Evolutionary conservation across 1,284 basidiomycete genomes (phyloP).

Genomic region (Lentinula novae-zelandiae): DNA sequence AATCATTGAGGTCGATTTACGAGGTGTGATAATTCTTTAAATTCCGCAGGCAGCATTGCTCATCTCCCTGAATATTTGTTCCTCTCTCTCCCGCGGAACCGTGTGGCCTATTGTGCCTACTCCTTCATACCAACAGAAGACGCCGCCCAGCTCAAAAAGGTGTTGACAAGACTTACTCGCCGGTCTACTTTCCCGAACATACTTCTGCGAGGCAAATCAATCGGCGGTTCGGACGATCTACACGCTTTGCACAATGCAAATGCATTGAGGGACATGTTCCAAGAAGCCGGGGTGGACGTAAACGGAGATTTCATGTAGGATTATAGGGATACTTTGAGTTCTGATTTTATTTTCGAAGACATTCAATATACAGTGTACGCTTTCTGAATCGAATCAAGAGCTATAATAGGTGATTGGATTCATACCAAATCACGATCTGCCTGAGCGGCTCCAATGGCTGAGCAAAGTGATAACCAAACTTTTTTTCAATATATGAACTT

Average conservation of each 20-base stretch:
- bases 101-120: not conserved
- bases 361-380: too few species aligned
- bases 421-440: too few species aligned
- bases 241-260: conserved; percentile 44
- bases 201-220: conserved; percentile 57
- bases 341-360: too few species aligned
- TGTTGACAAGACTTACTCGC: conserved; percentile 64
- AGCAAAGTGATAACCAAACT: too few species aligned
- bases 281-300: conserved; percentile 21
- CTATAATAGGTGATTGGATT: too few species aligned
- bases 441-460: too few species aligned
- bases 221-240: conserved; percentile 74
- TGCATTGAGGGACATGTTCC: conserved; percentile 39
- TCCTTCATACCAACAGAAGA: conserved; percentile 43
- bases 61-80: not conserved
- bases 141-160: conserved; percentile 54
- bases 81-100: not conserved
- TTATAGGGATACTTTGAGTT: not conserved
- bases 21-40: conserved; percentile 39
- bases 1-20: conserved; percentile 71
- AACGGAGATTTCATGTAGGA: not conserved
- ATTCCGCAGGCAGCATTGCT: not conserved
- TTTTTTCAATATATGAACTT: too few species aligned
- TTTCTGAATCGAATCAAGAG: too few species aligned
- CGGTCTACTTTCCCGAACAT: conserved; percentile 76